Evolutionary conservation across 495 filamentous ascomycete genomes (phyloP), one percentile per base, ranked within the genome.

Genomic region (Trichoderma asperelloides): DNA sequence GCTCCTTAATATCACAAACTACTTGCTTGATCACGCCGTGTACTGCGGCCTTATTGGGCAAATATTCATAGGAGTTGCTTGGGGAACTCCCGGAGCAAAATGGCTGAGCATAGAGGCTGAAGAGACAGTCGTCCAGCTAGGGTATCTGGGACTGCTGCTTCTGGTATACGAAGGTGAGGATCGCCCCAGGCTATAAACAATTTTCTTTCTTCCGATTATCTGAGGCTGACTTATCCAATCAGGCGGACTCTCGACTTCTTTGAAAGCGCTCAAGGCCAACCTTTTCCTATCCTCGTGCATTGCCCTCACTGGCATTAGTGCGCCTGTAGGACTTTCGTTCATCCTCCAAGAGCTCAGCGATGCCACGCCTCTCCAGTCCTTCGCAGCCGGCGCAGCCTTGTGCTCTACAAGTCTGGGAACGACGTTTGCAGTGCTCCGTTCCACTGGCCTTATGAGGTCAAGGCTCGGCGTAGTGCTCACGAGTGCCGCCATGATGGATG

Each of bases 401-500:
- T 91, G 87, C 70, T 87, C 88, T 3, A 95, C 91, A 2, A 89
- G 86, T 69, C 77, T 95, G 0, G 91, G 91, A 6, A 94, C 90
- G 0, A 95, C 89, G 0, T 94, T 93, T 66, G 85, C 88, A 3
- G 85, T 95, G 37, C 79, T 96, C 0, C 78, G 78, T 15, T 83
- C 81, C 0, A 80, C 78, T 9, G 77, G 77, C 23, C 77, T 89
- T 15, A 78, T 80, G 25, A 73, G 79, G 3, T 91, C 88, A 2
- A 81, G 89, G 3, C 75, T 93, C 2, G 91, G 91, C 0, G 83
- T 84, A 0, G 87, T 95, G 0, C 82, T 92, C 0, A 82, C 83
- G 12, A 86, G 85, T 66, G 90, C 89, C 3, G 92, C 90, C 23
- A 89, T 95, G 83, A 81, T 96, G 70, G 91, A 95, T 74, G 91